phyloP scores from a whole-genome alignment of 176 grass and related monocot genomes.

The Phragmites australis region DNA sequence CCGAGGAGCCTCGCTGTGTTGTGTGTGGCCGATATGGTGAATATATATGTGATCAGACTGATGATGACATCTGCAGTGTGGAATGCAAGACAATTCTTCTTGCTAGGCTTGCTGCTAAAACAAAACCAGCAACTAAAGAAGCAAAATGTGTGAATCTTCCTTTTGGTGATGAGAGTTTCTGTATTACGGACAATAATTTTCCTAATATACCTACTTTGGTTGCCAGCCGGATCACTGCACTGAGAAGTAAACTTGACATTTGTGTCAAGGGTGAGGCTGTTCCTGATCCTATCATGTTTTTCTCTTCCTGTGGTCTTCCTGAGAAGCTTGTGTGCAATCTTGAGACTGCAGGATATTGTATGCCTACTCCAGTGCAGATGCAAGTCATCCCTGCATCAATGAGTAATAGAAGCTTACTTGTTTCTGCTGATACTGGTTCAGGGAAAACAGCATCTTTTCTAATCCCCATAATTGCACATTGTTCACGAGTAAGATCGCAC shows the following conservation, averaged over 20 bases:
- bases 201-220: conserved; percentile 39
- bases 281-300: conserved; percentile 74
- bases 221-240: conserved; percentile 45
- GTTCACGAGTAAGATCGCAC: conserved; percentile 34
- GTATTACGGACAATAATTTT: conserved; percentile 59
- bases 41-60: conserved; percentile 83
- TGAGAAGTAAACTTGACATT: conserved; percentile 87
- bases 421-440: conserved; percentile 83
- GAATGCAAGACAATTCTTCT: conserved; percentile 84
- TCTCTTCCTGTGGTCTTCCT: conserved; percentile 77
- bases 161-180: conserved; percentile 68
- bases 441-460: conserved; percentile 92
- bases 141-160: conserved; percentile 59
- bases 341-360: conserved; percentile 72
- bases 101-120: conserved; percentile 44
- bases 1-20: conserved; percentile 69
- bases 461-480: conserved; percentile 74
- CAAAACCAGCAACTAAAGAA: conserved; percentile 35
- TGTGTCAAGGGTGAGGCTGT: conserved; percentile 56
- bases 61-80: conserved; percentile 81
- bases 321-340: conserved; percentile 81
- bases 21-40: conserved; percentile 85
- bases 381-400: conserved; percentile 89
- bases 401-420: conserved; percentile 71
- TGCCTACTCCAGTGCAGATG: conserved; percentile 91